Conservation (phyloP, 140 eudicot species). For the Bidens hawaiensis region DNA sequence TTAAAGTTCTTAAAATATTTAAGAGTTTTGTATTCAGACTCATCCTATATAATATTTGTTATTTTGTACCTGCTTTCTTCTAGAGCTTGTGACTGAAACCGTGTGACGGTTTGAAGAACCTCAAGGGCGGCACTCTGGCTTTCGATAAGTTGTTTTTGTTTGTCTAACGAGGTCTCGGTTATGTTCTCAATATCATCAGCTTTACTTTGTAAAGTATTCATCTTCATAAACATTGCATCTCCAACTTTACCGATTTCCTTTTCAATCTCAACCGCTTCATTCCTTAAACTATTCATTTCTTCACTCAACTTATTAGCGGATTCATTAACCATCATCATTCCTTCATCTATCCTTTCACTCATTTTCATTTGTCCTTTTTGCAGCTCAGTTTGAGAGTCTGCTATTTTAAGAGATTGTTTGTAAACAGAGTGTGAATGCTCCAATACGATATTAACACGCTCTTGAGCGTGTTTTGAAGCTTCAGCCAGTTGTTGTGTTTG, state of each 20-base stretch:
- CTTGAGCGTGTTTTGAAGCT: conserved; percentile 40
- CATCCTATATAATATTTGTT: not conserved
- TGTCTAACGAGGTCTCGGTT: too few species aligned
- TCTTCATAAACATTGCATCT: too few species aligned
- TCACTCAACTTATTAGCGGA: conserved; percentile 26
- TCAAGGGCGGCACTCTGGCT: conserved; percentile 52
- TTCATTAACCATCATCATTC: conserved; percentile 47
- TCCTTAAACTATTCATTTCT: conserved; percentile 50
- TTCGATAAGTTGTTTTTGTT: too few species aligned
- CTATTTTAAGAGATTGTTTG: conserved; percentile 26
- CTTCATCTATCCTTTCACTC: conserved; percentile 13
- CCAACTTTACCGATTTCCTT: too few species aligned
- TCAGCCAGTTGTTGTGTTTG: conserved; percentile 47
- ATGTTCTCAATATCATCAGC: too few species aligned
- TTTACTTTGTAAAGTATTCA: too few species aligned
- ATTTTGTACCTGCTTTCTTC: conserved; percentile 66
- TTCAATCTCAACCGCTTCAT: conserved; percentile 55
- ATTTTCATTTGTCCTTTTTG: too few species aligned
- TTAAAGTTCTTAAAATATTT: too few species aligned
- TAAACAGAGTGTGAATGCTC: conserved; percentile 35
- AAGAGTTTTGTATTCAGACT: too few species aligned
- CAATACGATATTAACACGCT: conserved; percentile 27
- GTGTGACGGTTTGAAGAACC: conserved; percentile 47
- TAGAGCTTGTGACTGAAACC: conserved; percentile 56
- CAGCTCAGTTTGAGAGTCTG: too few species aligned